phyloP scores from a whole-genome alignment of 2,329 filamentous ascomycete genomes.

The Acrocalymma vagum region DNA sequence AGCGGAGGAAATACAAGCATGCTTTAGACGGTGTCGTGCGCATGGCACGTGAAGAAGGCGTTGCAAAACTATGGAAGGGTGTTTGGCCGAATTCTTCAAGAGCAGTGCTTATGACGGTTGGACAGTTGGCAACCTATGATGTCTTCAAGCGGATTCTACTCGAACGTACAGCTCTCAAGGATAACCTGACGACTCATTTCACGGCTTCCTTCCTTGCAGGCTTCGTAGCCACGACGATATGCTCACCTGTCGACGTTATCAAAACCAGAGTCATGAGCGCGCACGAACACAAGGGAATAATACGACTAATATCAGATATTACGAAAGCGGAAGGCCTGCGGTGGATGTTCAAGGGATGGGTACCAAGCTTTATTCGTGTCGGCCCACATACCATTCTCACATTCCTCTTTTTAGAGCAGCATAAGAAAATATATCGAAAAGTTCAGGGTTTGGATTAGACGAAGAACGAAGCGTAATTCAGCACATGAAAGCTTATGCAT shows the following conservation, averaged over 20 bases:
- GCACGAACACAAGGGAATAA: conserved; percentile 61
- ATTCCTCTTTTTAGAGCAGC: conserved; percentile 85
- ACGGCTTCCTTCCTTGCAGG: conserved; percentile 79
- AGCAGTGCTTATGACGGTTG: conserved; percentile 87
- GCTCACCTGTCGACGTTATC: conserved; percentile 86
- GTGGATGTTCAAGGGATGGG: conserved; percentile 93
- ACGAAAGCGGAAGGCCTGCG: conserved; percentile 74
- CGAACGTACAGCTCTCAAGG: conserved; percentile 68
- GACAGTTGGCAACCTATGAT: conserved; percentile 86
- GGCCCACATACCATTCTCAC: conserved; percentile 85
- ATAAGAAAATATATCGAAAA: conserved; percentile 76
- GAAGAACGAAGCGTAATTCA: no score
- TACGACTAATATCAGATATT: conserved; percentile 70
- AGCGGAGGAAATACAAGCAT: conserved; percentile 88
- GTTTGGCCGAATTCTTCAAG: conserved; percentile 83
- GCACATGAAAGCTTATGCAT: no score
- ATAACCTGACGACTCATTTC: conserved; percentile 81
- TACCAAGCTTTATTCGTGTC: conserved; percentile 75
- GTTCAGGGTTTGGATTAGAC: conserved; percentile 30
- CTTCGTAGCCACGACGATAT: conserved; percentile 84
- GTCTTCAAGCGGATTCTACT: conserved; percentile 78
- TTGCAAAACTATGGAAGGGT: conserved; percentile 79
- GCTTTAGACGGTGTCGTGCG: conserved; percentile 85
- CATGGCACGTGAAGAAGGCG: conserved; percentile 88
- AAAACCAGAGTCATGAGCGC: conserved; percentile 89